A percentile compares a stretch with the other conserved stretches of the same genome.
These are phyloP conservation scores for Euphorbia tirucalli DNA, from an alignment of 345 rosid species.

Conservation along the genomic window DNA sequence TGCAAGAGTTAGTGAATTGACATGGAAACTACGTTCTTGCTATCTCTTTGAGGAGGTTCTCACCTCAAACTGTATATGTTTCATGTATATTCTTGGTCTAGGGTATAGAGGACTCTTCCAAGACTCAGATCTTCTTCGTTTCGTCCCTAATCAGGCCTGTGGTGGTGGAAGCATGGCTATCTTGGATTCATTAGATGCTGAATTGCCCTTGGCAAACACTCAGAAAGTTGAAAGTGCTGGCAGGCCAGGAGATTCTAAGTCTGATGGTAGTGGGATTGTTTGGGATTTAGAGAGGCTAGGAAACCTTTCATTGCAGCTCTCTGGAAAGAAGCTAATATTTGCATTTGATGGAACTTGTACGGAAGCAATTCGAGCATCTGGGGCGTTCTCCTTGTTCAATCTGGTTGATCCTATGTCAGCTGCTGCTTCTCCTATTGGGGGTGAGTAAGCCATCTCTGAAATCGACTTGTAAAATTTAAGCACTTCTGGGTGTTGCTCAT, in stretches of 20 bases:
- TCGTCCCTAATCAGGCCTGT: constrained; percentile 99
- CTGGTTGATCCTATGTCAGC: constrained; percentile 97
- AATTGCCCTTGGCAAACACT: constrained; percentile 56
- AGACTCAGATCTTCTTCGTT: constrained; percentile 86
- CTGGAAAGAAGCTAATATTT: constrained; percentile 95
- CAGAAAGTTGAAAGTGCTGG: constrained; percentile 66
- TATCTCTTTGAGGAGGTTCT: constrained; percentile 99
- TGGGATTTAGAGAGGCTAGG: constrained; percentile 96
- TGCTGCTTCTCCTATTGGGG: constrained; percentile 99
- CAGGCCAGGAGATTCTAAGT: constrained; percentile 75
- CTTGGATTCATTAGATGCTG: constrained; percentile 83
- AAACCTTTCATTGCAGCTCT: constrained; percentile 80
- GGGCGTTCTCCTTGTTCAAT: constrained; percentile 82
- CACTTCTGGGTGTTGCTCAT: background rate
- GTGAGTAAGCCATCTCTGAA: constrained; percentile 35
- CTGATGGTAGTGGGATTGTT: constrained; percentile 97
- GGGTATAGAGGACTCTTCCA: constrained; percentile 98
- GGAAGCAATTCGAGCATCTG: constrained; percentile 77
- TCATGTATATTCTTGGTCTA: constrained; percentile 97
- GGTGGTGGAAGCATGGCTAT: constrained; percentile 99
- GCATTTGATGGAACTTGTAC: constrained; percentile 96
- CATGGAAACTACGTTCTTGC: constrained; percentile 95
- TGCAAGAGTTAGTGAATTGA: constrained; percentile 77
- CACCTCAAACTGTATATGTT: constrained; percentile 87
- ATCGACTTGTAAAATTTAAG: background rate